These are phyloP conservation scores for Oemleria cerasiformis DNA, from an alignment of 306 rosid genomes.

Conservation along the genomic window DNA sequence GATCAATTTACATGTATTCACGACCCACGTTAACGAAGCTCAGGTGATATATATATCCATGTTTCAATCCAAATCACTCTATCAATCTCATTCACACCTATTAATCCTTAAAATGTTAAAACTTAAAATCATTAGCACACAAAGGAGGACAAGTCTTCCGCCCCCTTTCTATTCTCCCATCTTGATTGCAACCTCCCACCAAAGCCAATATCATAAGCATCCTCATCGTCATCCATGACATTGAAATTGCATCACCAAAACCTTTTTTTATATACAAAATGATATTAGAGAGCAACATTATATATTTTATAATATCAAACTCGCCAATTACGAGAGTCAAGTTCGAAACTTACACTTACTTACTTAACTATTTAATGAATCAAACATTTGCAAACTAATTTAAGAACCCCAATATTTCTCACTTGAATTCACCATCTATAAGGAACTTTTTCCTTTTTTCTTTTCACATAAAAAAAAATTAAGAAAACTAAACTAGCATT, in stretches of 20 bases:
- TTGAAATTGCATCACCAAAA: slow-evolving; percentile 3
- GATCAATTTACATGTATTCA: too few relatives aligned
- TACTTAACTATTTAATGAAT: not conserved
- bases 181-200: slow-evolving; percentile 13
- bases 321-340: too few relatives aligned
- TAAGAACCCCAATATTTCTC: not conserved
- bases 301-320: too few relatives aligned
- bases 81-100: not conserved
- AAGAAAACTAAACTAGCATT: slow-evolving; percentile 7
- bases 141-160: not conserved
- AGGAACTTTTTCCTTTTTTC: not conserved
- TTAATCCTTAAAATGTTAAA: not conserved
- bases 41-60: too few relatives aligned
- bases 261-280: too few relatives aligned
- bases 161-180: not conserved
- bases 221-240: not conserved
- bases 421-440: not conserved
- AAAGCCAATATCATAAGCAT: not conserved
- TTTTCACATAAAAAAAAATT: not conserved
- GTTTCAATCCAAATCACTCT: too few relatives aligned
- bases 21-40: too few relatives aligned
- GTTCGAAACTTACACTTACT: not conserved
- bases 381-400: slow-evolving; percentile 2
- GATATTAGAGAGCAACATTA: too few relatives aligned
- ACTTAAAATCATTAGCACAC: not conserved